Evolutionary conservation across 2,329 filamentous ascomycete genomes (phyloP), one percentile per base, ranked within the genome.

Genomic region (Alternaria ventricosa): DNA sequence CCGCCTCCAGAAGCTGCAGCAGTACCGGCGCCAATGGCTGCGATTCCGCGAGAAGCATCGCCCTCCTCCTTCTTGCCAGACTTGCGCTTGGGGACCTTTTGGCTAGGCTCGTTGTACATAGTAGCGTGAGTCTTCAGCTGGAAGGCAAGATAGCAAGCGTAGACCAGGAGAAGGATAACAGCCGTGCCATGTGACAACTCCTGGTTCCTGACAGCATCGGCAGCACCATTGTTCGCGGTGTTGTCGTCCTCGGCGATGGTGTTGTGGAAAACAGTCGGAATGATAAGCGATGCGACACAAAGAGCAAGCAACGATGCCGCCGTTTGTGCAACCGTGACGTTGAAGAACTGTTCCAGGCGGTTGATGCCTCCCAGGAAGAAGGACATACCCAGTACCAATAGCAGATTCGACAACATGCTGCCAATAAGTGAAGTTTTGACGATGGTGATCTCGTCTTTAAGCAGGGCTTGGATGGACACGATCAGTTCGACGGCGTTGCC

Each of bases 401-500:
- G 87, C 62, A 98, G 81, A 77, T 97, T 97, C 45, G 94, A 97
- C 22, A 97, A 84, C 78, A 97, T 97, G 79, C 91, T 94, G 60
- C 94, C 94, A 66, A 97, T 92, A 27, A 98, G 85, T 0, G 94
- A 97, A 0, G 94, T 97, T 80, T 97, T 93, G 7, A 97, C 94
- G 64, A 98, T 96, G 33, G 91, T 83, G 23, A 96, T 88, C 79
- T 97, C 88, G 55, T 86, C 79, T 63, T 96, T 87, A 27, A 87
- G 82, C 50, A 97, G 82, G 1, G 94, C 94, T 71, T 97, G 92
- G 70, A 97, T 88, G 23, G 92, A 92, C 47, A 97, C 92, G 65
- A 97, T 97, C 72, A 97, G 82, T 77, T 97, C 93, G 64, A 96
- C 93, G 5, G 93, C 93, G 75, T 97, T 96, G 58, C 94, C 95